Base-by-base conservation (phyloP, 768 basidiomycete species). In the Epithele typhae region DNA sequence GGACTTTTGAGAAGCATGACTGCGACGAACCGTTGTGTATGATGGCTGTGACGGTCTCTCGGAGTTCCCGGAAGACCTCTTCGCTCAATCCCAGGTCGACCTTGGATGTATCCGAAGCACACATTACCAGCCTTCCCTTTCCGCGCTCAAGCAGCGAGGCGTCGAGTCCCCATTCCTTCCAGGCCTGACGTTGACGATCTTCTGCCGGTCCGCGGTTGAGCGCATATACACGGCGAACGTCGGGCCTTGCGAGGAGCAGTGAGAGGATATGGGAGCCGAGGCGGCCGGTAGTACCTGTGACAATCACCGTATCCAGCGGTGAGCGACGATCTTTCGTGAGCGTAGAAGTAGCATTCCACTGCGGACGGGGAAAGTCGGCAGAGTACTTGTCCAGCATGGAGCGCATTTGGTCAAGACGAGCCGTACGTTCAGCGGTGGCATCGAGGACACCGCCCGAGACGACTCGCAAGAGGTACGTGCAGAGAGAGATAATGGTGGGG, bases 11-110 rank as follows among this genome's bases (percentile, higher is more conserved):
- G 4, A 22, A 9, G 30, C 3, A n/a, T n/a, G n/a, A n/a, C 15
- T 21, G 3, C 2, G 34, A 35, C 48, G n/a, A 17, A 50, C 49
- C 51, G 35, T 68, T 67, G 45, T 69, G 55, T 14, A 56, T 43
- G 30, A 56, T 43, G n/a, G 49, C 45, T 10, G 55, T 56, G 4
- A 52, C 30, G 30, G 9, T 32, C n/a, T n/a, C n/a, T n/a, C n/a
- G n/a, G n/a, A n/a, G n/a, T n/a, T n/a, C n/a, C n/a, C n/a, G n/a
- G n/a, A n/a, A n/a, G n/a, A n/a, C n/a, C n/a, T n/a, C n/a, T n/a
- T n/a, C n/a, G n/a, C n/a, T n/a, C n/a, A n/a, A n/a, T n/a, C n/a
- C n/a, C n/a, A n/a, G n/a, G n/a, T n/a, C n/a, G n/a, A n/a, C n/a
- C n/a, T n/a, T n/a, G n/a, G n/a, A n/a, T n/a, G n/a, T n/a, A n/a